These are phyloP conservation scores for Aspergillus affinis DNA, from an alignment of 495 filamentous ascomycete genomes.

Conservation along the genomic window DNA sequence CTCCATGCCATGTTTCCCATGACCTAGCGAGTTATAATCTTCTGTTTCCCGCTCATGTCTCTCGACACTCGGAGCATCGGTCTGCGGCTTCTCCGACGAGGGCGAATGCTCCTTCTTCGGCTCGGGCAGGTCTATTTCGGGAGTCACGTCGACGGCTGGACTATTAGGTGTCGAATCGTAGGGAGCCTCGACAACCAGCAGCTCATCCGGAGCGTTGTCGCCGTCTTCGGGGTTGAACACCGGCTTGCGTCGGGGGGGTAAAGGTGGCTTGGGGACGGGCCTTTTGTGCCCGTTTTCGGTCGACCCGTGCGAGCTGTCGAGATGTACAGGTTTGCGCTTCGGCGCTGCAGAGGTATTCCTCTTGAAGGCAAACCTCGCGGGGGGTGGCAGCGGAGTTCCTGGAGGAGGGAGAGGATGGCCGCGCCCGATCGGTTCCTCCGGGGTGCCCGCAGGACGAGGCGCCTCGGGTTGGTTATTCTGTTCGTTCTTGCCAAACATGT, in stretches of 20 bases:
- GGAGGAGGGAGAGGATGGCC: slow-evolving; percentile 55
- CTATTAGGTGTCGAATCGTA: slow-evolving; percentile 51
- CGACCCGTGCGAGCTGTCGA: slow-evolving; percentile 33
- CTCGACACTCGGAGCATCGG: not conserved
- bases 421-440: slow-evolving; percentile 69
- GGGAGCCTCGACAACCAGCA: slow-evolving; percentile 55
- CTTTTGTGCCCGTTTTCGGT: slow-evolving; percentile 25
- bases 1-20: slow-evolving; percentile 13
- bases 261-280: slow-evolving; percentile 28
- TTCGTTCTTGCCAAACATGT: slow-evolving; percentile 62
- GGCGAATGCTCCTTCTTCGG: not conserved
- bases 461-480: slow-evolving; percentile 28
- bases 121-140: slow-evolving; percentile 11
- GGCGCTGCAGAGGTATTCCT: slow-evolving; percentile 56
- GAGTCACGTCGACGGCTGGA: slow-evolving; percentile 36
- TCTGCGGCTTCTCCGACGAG: not conserved
- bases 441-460: slow-evolving; percentile 49
- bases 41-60: not conserved
- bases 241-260: slow-evolving; percentile 40
- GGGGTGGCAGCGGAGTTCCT: slow-evolving; percentile 69
- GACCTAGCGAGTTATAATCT: not conserved
- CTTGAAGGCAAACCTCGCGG: slow-evolving; percentile 62
- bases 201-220: slow-evolving; percentile 30
- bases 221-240: slow-evolving; percentile 24
- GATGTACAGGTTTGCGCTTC: slow-evolving; percentile 57